Evolutionary conservation across 192 early-diverging fungal genomes (phyloP).

Genomic region (Anaeromyces robustus): DNA sequence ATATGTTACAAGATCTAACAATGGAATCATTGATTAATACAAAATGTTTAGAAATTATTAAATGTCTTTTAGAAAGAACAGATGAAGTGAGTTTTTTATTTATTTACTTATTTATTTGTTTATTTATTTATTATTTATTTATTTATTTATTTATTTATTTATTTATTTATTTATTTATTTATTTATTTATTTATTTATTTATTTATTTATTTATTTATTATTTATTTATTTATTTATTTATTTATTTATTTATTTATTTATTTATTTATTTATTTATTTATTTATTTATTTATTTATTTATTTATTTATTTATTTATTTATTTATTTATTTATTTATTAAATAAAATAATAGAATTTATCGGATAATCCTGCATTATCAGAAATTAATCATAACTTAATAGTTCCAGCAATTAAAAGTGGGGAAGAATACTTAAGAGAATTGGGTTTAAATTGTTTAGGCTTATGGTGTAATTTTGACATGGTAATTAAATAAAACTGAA

Average conservation of each 20-base stretch:
- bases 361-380: constrained; percentile 58
- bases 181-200: too few relatives aligned
- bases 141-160: too few relatives aligned
- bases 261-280: constrained; percentile 6
- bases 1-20: not conserved
- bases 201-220: too few relatives aligned
- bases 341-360: constrained; percentile 46
- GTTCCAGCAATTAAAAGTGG: constrained; percentile 52
- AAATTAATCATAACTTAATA: constrained; percentile 51
- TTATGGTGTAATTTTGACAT: constrained; percentile 63
- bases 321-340: constrained; percentile 14
- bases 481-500: too few relatives aligned
- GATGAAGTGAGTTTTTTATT: not conserved
- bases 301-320: too few relatives aligned
- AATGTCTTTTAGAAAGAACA: not conserved
- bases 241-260: too few relatives aligned
- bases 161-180: too few relatives aligned
- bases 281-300: too few relatives aligned
- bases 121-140: too few relatives aligned
- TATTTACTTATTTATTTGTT: too few relatives aligned
- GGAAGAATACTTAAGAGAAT: constrained; percentile 51
- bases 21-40: not conserved
- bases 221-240: too few relatives aligned
- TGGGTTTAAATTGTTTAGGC: constrained; percentile 69
- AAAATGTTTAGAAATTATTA: not conserved